Evolutionary conservation across 495 filamentous ascomycete genomes (phyloP).

Genomic region (Tuber borchii): DNA sequence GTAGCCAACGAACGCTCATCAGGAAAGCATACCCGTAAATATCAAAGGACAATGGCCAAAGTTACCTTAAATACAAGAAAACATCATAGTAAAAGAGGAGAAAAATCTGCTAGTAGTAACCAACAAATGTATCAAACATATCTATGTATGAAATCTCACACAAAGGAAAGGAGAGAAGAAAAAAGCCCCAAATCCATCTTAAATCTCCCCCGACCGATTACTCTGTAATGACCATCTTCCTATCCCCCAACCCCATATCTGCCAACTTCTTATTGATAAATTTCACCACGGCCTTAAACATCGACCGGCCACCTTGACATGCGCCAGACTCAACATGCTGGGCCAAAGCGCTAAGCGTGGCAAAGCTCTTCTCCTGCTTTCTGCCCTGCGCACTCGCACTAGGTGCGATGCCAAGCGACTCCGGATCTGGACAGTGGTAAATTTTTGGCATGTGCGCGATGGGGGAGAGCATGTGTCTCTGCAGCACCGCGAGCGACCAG

Average conservation of each 20-base stretch:
- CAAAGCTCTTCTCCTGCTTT: constrained; percentile 16
- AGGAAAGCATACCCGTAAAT: neutral
- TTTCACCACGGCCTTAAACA: constrained; percentile 18
- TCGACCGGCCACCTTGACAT: constrained; percentile 24
- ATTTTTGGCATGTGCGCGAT: constrained; percentile 21
- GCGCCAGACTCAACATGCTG: constrained; percentile 32
- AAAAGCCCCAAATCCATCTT: neutral
- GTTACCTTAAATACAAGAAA: neutral
- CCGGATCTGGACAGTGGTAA: constrained; percentile 24
- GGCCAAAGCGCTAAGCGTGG: constrained; percentile 19
- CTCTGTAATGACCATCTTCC: constrained; percentile 7
- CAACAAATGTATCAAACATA: neutral
- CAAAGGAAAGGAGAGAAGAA: neutral
- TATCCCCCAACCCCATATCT: constrained; percentile 13
- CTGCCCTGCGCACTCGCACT: neutral
- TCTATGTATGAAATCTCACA: neutral
- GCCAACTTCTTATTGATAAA: constrained; percentile 30
- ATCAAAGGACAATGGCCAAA: neutral
- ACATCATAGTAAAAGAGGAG: neutral
- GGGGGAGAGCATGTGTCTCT: constrained; percentile 18
- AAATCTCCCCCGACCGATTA: neutral
- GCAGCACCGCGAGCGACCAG: neutral
- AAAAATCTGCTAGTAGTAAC: neutral
- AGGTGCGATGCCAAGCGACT: neutral
- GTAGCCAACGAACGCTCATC: neutral